Evolutionary conservation across 1,139 yeast species (phyloP).

Genomic region (Nakaseomyces nivariensis): DNA sequence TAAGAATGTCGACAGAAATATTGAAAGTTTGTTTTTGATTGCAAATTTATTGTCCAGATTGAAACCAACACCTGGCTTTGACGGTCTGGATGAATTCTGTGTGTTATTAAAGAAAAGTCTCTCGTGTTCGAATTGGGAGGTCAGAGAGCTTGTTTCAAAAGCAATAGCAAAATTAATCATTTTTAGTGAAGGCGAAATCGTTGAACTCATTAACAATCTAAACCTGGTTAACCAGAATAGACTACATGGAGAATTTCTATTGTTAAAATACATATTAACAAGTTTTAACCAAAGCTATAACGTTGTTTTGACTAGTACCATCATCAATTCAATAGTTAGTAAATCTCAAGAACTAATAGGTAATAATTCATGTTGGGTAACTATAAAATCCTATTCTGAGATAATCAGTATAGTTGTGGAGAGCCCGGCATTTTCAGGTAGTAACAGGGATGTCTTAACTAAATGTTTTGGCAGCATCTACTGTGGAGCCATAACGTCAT

Average conservation of each 20-base stretch:
- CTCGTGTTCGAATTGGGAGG: slow-evolving; percentile 57
- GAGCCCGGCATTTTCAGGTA: neutral
- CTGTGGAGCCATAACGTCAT: neutral
- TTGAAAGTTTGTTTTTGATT: slow-evolving; percentile 64
- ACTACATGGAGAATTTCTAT: slow-evolving; percentile 49
- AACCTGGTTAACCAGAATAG: slow-evolving; percentile 32
- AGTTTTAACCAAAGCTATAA: neutral
- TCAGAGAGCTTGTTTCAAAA: slow-evolving; percentile 77
- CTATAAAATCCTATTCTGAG: neutral
- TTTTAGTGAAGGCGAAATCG: slow-evolving; percentile 24
- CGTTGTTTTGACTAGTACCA: neutral
- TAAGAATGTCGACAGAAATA: slow-evolving; percentile 9
- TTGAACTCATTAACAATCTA: slow-evolving; percentile 10
- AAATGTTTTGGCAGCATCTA: slow-evolving; percentile 13
- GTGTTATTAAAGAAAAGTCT: slow-evolving; percentile 40
- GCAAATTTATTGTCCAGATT: slow-evolving; percentile 61
- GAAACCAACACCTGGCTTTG: slow-evolving; percentile 47
- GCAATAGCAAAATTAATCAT: slow-evolving; percentile 46
- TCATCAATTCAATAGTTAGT: neutral
- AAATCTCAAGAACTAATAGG: neutral
- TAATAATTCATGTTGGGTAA: neutral
- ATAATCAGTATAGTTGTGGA: neutral
- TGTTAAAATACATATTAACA: slow-evolving; percentile 30
- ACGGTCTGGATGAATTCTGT: slow-evolving; percentile 42
- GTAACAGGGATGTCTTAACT: neutral